phyloP scores from a whole-genome alignment of 2,329 filamentous ascomycete genomes.

The Trichoderma afroharzianum region DNA sequence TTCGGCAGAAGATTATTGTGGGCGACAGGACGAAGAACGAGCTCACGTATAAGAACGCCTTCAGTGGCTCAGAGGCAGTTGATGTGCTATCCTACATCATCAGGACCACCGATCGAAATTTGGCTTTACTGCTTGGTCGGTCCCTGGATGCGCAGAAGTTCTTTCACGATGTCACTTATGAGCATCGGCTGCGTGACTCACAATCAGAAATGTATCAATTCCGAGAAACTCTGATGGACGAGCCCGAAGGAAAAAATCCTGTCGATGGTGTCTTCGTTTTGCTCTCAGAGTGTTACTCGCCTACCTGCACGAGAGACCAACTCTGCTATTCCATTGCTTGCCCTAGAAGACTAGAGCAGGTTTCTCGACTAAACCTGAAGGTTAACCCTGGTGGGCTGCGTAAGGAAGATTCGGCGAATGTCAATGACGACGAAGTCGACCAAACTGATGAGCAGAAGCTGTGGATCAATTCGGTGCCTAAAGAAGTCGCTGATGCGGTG shows the following conservation, averaged over 20 bases:
- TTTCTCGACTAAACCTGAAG: slow-evolving; percentile 89
- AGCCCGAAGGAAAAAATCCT: slow-evolving; percentile 63
- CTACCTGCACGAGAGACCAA: slow-evolving; percentile 91
- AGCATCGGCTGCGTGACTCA: slow-evolving; percentile 92
- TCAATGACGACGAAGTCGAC: slow-evolving; percentile 75
- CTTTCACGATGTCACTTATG: slow-evolving; percentile 98
- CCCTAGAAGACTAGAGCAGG: slow-evolving; percentile 87
- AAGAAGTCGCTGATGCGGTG: slow-evolving; percentile 87
- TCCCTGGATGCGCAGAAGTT: slow-evolving; percentile 97
- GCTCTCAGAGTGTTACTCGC: slow-evolving; percentile 95
- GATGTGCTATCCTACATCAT: slow-evolving; percentile 96
- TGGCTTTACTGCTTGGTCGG: slow-evolving; percentile 84
- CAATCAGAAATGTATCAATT: slow-evolving; percentile 95
- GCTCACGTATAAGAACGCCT: slow-evolving; percentile 93
- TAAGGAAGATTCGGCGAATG: slow-evolving; percentile 51
- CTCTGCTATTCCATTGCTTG: slow-evolving; percentile 98
- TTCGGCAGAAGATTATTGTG: slow-evolving; percentile 81
- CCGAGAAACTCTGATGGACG: slow-evolving; percentile 84
- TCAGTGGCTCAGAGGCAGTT: slow-evolving; percentile 92
- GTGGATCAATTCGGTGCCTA: slow-evolving; percentile 98
- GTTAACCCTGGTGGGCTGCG: slow-evolving; percentile 85
- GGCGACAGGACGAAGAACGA: slow-evolving; percentile 95
- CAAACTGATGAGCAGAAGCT: slow-evolving; percentile 94
- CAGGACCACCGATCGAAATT: slow-evolving; percentile 90
- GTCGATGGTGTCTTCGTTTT: slow-evolving; percentile 97